Evolutionary conservation across 78 protist genomes (phyloP), one percentile per base, ranked within the genome.

Genomic region (Salpingoeca rosetta): DNA sequence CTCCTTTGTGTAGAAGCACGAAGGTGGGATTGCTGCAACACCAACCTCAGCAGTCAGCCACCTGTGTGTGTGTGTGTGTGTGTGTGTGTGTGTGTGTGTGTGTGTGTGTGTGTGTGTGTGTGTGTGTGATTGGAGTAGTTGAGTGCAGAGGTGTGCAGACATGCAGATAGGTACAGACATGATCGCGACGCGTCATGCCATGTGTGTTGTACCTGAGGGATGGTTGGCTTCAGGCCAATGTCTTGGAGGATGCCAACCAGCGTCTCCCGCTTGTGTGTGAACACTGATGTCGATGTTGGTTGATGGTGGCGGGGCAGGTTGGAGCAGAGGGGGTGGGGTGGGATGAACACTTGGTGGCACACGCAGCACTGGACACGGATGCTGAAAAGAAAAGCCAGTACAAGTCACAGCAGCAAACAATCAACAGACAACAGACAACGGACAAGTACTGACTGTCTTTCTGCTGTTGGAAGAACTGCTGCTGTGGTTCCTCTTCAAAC

Each of bases 11-110:
- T 88, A 94, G 89, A 92, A 94, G 12, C 90, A 87, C 31, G 86
- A 31, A 0, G 91, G 88, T 17, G 96, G 96, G n/a, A 94, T 91
- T 1, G 91, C 90, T 0, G 93, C 83, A 7, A 94, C 92, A 42
- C 94, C 94, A 37, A 88, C 79, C 38, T 90, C 93, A 1, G 84
- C 74, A 31, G 93, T 88, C 25, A 94, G 31, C 93, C 94, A 92
- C 40, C 94, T 74, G 44, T 51, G n/a, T n/a, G n/a, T n/a, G n/a
- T n/a, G n/a, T n/a, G n/a, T n/a, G n/a, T n/a, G n/a, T 27, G 41
- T 85, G 1, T 3, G 40, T 56, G 41, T n/a, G n/a, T n/a, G n/a
- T n/a, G n/a, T n/a, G n/a, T n/a, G n/a, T n/a, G n/a, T n/a, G n/a
- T n/a, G n/a, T n/a, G n/a, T n/a, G n/a, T n/a, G n/a, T n/a, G n/a